A percentile compares a stretch with the other conserved stretches of the same genome.
Evolutionary conservation across 768 basidiomycete species (phyloP).

Genomic region (Mycena indigotica): DNA sequence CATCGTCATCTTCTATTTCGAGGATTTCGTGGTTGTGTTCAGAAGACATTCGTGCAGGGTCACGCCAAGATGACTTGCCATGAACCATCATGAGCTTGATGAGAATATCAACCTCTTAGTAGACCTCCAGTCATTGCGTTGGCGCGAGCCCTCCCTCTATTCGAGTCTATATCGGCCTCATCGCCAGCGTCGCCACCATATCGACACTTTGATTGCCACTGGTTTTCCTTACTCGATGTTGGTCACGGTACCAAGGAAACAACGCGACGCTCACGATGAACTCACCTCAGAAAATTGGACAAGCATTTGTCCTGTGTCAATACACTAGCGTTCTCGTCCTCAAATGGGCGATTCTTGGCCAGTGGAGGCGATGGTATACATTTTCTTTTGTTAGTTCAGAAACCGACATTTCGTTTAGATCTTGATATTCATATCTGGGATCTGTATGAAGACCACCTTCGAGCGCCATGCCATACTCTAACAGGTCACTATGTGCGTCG

Average conservation of each 20-base stretch:
- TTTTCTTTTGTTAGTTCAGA: conserved; percentile 4
- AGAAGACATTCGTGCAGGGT: neutral
- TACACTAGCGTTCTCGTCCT: conserved; percentile 60
- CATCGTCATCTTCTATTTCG: conserved; percentile 18
- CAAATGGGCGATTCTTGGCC: conserved; percentile 62
- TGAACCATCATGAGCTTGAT: neutral
- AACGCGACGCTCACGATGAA: neutral
- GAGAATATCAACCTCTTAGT: neutral
- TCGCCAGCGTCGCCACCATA: conserved; percentile 1
- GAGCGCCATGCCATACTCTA: conserved; percentile 42
- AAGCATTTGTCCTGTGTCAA: conserved; percentile 69
- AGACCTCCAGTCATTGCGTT: neutral
- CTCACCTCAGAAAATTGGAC: conserved; percentile 33
- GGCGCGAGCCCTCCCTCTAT: neutral
- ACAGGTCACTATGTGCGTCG: conserved; percentile 51
- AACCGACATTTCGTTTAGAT: conserved; percentile 41
- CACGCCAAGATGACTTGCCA: neutral
- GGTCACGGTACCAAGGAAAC: conserved; percentile 3
- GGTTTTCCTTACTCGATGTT: conserved; percentile 31
- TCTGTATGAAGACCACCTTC: conserved; percentile 60
- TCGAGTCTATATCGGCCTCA: neutral
- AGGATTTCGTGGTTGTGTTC: conserved; percentile 3
- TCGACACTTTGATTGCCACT: conserved; percentile 20
- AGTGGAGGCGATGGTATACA: conserved; percentile 70
- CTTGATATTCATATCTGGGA: conserved; percentile 63